Base-by-base conservation (phyloP, 202 grass and related monocot genomes). In the Panicum hallii region DNA sequence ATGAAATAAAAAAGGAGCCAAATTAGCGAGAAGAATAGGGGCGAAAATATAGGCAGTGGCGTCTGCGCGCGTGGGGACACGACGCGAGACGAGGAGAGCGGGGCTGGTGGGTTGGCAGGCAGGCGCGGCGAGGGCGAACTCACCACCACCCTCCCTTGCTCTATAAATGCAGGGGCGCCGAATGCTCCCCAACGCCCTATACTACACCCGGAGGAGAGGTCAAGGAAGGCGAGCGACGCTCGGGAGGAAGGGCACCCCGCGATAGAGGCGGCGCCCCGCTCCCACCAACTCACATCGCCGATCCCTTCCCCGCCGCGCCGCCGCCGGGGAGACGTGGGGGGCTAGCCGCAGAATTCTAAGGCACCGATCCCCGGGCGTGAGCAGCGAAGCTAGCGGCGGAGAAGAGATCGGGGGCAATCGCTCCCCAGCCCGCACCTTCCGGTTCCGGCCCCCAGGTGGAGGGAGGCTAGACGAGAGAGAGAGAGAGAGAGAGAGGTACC, bases 81-180 rank as follows among this genome's bases (percentile, higher is more conserved):
- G 23, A 80, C 69, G 81, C 43, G 65, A 65, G 72, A 81, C 72
- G 63, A 64, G 79, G 73, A 69, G 56, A 17, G 70, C 30, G 13
- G 77, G 42, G 71, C 13, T 61, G 71, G 57, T 68, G 70, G 79
- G 84, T 80, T 79, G 79, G 74, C 68, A 38, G 26, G 62, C 70
- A 38, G 72, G 49, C 9, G 49, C 30, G 72, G 49, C 48, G 72
- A 74, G 48, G 66, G 44, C 77, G 82, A 85, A 55, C 65, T 82
- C 72, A 20, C 9, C 48, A 36, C 80, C n/a, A n/a, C 40, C 8
- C 22, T 4, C 30, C 57, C 20, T 17, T 8, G 9, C 9, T 78
- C 80, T 90, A 90, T 87, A 90, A 90, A 90, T 90, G 80, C 84
- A 49, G 75, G 23, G 20, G 45, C 60, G 46, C 76, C 26, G 60